phyloP scores from a whole-genome alignment of 2,329 filamentous ascomycete genomes.

The Pseudocercospora fijiensis region DNA sequence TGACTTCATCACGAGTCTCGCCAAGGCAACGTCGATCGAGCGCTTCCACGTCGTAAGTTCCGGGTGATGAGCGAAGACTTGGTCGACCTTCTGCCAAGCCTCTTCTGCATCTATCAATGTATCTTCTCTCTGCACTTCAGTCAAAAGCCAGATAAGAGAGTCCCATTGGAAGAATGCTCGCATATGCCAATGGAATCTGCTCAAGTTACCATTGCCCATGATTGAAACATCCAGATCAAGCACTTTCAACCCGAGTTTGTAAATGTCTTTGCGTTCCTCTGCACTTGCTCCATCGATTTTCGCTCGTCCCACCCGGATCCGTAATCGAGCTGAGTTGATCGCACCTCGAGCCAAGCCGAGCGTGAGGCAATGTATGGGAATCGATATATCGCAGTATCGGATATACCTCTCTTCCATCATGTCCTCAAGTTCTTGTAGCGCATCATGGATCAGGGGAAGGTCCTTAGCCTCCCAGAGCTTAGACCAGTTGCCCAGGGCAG shows the following conservation, averaged over 20 bases:
- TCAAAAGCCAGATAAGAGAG: constrained; percentile 40
- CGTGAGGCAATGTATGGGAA: constrained; percentile 47
- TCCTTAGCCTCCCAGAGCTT: constrained; percentile 25
- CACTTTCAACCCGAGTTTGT: constrained; percentile 44
- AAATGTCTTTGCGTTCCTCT: constrained; percentile 43
- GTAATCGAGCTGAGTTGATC: constrained; percentile 46
- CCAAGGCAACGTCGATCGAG: constrained; percentile 46
- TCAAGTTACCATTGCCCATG: constrained; percentile 42
- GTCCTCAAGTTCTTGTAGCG: constrained; percentile 44
- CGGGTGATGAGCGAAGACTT: constrained; percentile 46
- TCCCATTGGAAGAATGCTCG: constrained; percentile 53
- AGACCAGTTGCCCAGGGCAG: constrained; percentile 25
- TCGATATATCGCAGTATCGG: constrained; percentile 47
- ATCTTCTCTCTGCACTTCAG: constrained; percentile 34
- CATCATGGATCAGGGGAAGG: constrained; percentile 23
- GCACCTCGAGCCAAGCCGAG: constrained; percentile 47
- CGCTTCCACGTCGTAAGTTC: constrained; percentile 41
- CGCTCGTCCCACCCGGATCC: constrained; percentile 48
- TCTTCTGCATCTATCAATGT: constrained; percentile 26
- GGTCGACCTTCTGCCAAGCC: constrained; percentile 49
- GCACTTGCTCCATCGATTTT: constrained; percentile 34
- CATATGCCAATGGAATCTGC: constrained; percentile 54
- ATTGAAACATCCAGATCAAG: constrained; percentile 44
- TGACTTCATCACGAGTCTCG: constrained; percentile 46
- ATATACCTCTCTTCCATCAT: constrained; percentile 46